Conservation (phyloP, 2,329 filamentous ascomycete genomes). For the Fusarium sp. region DNA sequence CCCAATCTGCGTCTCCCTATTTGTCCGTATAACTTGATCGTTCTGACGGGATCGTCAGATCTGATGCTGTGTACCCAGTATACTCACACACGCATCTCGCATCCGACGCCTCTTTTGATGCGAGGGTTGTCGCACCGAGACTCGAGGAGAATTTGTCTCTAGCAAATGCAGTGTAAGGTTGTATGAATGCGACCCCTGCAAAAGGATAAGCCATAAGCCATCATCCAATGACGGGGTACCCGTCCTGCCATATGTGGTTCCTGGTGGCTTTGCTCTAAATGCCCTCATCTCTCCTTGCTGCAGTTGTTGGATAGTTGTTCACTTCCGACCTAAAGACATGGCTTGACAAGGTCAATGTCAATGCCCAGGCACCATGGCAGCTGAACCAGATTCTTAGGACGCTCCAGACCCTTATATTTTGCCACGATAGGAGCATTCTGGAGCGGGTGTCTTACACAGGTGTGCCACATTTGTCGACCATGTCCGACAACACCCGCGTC, state of each 20-base stretch:
- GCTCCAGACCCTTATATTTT: conserved; percentile 31
- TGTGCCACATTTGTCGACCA: conserved; percentile 37
- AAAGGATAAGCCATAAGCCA: not conserved
- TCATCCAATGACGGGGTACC: conserved; percentile 9
- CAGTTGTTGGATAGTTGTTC: not conserved
- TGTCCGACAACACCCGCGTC: conserved; percentile 38
- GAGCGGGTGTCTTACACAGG: conserved; percentile 34
- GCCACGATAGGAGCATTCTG: conserved; percentile 29
- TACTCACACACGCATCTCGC: conserved; percentile 27
- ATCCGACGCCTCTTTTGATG: conserved; percentile 36
- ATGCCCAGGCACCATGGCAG: not conserved
- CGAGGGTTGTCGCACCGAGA: conserved; percentile 12
- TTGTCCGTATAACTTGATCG: not conserved
- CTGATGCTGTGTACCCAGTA: conserved; percentile 13
- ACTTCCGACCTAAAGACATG: not conserved
- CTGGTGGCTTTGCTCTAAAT: not conserved
- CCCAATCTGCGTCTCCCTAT: not conserved
- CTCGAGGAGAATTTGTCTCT: conserved; percentile 26
- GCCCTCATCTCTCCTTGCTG: not conserved
- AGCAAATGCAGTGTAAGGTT: conserved; percentile 16
- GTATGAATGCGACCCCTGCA: conserved; percentile 3
- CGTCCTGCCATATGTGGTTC: not conserved
- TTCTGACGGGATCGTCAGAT: not conserved
- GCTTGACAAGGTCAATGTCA: not conserved
- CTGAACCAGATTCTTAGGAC: conserved; percentile 20